Conservation (phyloP, 2,329 filamentous ascomycete genomes). For the Mycosphaerella arachidis region DNA sequence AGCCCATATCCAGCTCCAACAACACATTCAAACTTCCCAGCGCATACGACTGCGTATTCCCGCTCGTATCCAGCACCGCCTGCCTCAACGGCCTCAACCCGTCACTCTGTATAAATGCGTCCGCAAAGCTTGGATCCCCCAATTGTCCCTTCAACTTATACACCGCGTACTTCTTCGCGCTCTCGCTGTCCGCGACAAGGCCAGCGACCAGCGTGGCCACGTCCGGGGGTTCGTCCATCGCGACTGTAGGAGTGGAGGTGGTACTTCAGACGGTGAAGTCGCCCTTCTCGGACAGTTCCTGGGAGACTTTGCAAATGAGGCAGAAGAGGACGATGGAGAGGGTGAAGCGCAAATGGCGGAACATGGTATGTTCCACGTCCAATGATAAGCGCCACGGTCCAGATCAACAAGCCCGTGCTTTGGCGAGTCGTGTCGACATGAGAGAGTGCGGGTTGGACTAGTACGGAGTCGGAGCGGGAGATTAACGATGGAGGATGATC, state of each 20-base stretch:
- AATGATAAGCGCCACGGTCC: not conserved
- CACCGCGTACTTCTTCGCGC: constrained; percentile 93
- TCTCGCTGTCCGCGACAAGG: constrained; percentile 68
- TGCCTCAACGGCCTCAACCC: constrained; percentile 77
- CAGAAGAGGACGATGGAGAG: constrained; percentile 35
- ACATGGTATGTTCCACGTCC: constrained; percentile 9
- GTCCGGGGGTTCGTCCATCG: constrained; percentile 32
- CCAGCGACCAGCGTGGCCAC: constrained; percentile 46
- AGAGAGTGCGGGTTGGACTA: not conserved
- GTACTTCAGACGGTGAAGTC: not conserved
- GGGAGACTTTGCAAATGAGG: constrained; percentile 51
- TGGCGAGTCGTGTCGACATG: constrained; percentile 9
- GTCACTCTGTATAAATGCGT: constrained; percentile 88
- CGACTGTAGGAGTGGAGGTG: not conserved
- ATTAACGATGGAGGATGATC: constrained; percentile 1
- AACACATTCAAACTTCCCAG: constrained; percentile 82
- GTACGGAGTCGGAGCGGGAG: constrained; percentile 3
- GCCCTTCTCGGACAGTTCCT: constrained; percentile 21
- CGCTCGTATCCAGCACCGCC: constrained; percentile 76
- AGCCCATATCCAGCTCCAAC: constrained; percentile 95
- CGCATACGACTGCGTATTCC: constrained; percentile 94
- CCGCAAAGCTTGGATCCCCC: constrained; percentile 92
- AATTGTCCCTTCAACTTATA: constrained; percentile 97
- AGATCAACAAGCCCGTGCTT: not conserved
- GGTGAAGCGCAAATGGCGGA: constrained; percentile 21